Conservation (phyloP, 768 basidiomycete genomes). For the Pholiota molesta region DNA sequence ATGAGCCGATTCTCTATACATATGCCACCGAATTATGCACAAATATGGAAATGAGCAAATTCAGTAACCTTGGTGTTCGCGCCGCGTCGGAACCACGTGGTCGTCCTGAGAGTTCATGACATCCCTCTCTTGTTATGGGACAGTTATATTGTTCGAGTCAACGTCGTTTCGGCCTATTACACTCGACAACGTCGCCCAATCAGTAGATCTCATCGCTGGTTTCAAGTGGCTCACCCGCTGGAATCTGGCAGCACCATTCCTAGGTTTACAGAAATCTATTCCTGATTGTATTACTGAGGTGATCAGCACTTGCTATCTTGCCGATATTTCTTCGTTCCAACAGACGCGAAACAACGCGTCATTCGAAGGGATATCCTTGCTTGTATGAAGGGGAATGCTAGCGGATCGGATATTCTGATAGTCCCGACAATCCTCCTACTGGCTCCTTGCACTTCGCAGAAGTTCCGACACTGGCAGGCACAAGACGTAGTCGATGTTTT, state of each 20-base stretch:
- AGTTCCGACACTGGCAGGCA: conserved; percentile 53
- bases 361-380: neutral
- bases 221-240: too few relatives aligned
- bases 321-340: too few relatives aligned
- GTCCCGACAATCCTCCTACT: conserved; percentile 63
- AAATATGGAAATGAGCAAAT: conserved; percentile 3
- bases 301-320: neutral
- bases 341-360: neutral
- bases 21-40: neutral
- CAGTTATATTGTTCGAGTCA: neutral
- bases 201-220: too few relatives aligned
- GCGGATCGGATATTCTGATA: conserved; percentile 33
- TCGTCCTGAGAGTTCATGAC: conserved; percentile 1
- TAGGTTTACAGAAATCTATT: neutral
- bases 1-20: too few relatives aligned
- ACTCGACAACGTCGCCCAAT: too few relatives aligned
- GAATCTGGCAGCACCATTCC: neutral
- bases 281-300: too few relatives aligned
- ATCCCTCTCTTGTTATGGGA: conserved; percentile 1
- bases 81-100: conserved; percentile 6
- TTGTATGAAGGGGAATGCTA: conserved; percentile 15
- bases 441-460: conserved; percentile 67
- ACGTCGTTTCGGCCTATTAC: neutral
- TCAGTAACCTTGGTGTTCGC: conserved; percentile 8
- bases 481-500: conserved; percentile 63